Base-by-base conservation (phyloP, 2,329 filamentous ascomycete species). In the Aquanectria penicillioides region DNA sequence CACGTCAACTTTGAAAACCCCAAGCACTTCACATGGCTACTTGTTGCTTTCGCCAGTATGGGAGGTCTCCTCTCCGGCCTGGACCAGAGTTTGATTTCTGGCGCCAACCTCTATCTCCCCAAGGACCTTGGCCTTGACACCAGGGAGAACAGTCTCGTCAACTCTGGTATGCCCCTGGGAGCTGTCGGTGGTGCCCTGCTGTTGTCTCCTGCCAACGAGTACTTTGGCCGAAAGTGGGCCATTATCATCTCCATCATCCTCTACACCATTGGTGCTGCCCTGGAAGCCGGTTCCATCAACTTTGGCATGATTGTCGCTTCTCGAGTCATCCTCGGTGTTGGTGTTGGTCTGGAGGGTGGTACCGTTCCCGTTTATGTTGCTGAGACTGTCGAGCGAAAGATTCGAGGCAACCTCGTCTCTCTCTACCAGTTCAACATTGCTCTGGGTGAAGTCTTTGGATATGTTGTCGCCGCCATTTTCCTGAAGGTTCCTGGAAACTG, bases 341-440 rank as follows among this genome's bases (percentile, higher is more conserved):
- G 89, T 65, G 87, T 92, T 48, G 89, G 89, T 75, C 80, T 92
- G 2, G 89, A 92, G 71, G 89, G 89, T 47, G 89, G 89, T 71
- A 92, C 89, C 0, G 89, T 92, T 5, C 89, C 89, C 1, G 87
- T 92, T 51, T 92, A 92, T 62, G 89, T 92, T 25, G 89, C 89
- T 2, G 89, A 92, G 74, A 89, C 86, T 0, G 89, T 91, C 37
- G 87, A 89, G 66, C 81, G 86, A 26, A 82, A 80, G 57, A 81
- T 90, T 20, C 85, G 89, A 67, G 89, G 89, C 64, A 92, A 92
- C 72, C 75, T 92, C 46, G 89, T 92, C 2, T 91, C 88, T 0
- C 78, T 92, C 0, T 92, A 92, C 72, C 90, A 92, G 70, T 86
- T 92, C 75, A 91, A 90, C 75, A 92, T 92, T 68, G 90, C 90